Conservation (phyloP, 768 basidiomycete genomes). For the Auricularia sp. region DNA sequence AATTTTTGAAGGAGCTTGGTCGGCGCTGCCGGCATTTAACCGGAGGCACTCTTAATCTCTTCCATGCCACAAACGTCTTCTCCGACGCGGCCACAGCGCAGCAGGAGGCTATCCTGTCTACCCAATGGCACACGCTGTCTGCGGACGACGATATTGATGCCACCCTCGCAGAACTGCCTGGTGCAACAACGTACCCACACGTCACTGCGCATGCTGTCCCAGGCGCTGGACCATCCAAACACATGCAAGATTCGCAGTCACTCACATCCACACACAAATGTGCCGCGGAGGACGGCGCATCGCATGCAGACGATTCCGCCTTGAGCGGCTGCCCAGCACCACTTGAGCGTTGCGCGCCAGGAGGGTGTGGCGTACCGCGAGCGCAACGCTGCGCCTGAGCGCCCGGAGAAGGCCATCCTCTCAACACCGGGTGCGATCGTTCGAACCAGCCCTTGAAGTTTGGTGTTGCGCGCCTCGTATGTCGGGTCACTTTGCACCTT, state of each 20-base stretch:
- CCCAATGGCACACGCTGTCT: neutral
- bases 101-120: constrained; percentile 2
- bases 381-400: neutral
- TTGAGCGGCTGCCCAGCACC: neutral
- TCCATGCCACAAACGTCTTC: constrained; percentile 23
- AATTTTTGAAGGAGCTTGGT: too few relatives aligned
- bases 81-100: neutral
- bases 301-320: neutral
- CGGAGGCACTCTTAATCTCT: too few relatives aligned
- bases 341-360: too few relatives aligned
- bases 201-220: constrained; percentile 63
- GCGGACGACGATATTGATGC: neutral
- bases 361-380: constrained; percentile 42
- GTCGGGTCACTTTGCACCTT: too few relatives aligned
- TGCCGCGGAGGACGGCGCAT: too few relatives aligned
- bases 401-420: constrained; percentile 33
- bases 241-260: too few relatives aligned
- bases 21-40: too few relatives aligned
- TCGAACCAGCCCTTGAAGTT: too few relatives aligned
- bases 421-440: constrained; percentile 25
- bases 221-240: constrained; percentile 35
- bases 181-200: too few relatives aligned
- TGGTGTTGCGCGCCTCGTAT: too few relatives aligned
- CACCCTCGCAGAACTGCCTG: too few relatives aligned
- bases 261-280: neutral